Conservation (phyloP, 2,329 filamentous ascomycete genomes). For the Scytalidium sp. region DNA sequence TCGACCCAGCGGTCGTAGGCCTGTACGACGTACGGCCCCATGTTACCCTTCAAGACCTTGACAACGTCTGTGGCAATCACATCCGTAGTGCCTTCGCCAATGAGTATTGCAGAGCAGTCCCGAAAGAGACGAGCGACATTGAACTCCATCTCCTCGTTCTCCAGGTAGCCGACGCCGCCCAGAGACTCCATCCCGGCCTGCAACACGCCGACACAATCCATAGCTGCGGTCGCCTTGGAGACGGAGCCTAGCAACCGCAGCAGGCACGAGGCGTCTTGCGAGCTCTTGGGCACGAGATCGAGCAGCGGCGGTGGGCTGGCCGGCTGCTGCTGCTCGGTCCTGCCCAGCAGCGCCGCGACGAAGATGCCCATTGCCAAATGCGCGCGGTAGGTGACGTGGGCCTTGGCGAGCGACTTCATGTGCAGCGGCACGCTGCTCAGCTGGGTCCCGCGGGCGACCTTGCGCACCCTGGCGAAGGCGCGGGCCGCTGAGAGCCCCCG, state of each 20-base stretch:
- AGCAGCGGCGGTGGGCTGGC: not conserved
- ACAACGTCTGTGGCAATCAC: constrained; percentile 58
- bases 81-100: constrained; percentile 74
- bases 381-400: constrained; percentile 53
- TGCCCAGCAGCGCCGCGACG: constrained; percentile 50
- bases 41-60: constrained; percentile 40
- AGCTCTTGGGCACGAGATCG: constrained; percentile 32
- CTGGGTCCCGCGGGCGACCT: constrained; percentile 43
- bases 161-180: constrained; percentile 64
- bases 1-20: constrained; percentile 40
- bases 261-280: constrained; percentile 33
- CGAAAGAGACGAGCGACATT: constrained; percentile 66
- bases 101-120: constrained; percentile 60
- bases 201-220: constrained; percentile 45
- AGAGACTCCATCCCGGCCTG: constrained; percentile 61
- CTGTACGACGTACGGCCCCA: constrained; percentile 31
- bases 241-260: constrained; percentile 58
- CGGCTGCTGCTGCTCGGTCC: constrained; percentile 43
- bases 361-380: constrained; percentile 55
- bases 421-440: constrained; percentile 53
- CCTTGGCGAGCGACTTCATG: constrained; percentile 53
- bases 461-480: constrained; percentile 55
- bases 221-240: constrained; percentile 56
- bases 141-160: constrained; percentile 59
- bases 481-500: constrained; percentile 55